Base-by-base conservation (phyloP, 1,284 basidiomycete species). In the Agroathelia rolfsii region DNA sequence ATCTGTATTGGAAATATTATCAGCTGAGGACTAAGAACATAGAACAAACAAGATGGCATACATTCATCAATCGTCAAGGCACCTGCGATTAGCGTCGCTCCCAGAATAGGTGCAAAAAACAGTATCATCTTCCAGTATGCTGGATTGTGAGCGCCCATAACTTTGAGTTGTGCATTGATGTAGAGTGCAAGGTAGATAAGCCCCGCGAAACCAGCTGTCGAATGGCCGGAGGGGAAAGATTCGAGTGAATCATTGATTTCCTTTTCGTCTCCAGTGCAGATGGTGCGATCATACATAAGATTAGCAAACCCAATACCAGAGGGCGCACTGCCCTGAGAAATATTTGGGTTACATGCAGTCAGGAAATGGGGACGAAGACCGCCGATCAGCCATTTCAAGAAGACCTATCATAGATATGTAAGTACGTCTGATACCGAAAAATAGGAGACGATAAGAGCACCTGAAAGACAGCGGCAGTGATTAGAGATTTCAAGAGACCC, bases 121-220 rank as follows among this genome's bases (percentile, higher is more conserved):
- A 72, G 41, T 37, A 74, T 55, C 64, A 72, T 70, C 49, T 74
- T 74, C 72, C 72, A 75, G 49, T 70, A 74, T 5, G 63, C 63
- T 6, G 58, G 56, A 41, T 63, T 64, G 48, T 70, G 65, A 7
- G 70, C 66, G 16, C 63, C 58, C 53, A 70, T 68, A 35, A 72
- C 63, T 48, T 73, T 74, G 38, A 75, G 58, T 42, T 72, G 69
- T 3, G 68, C 68, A 40, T 75, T 72, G 51, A 72, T 57, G 46
- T 69, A 72, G 21, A 74, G 56, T n/a, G 66, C 52, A 10, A 75
- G 58, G 48, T 61, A 72, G 19, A 68, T 51, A n/a, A 69, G 49
- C 0, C 66, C 68, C 3, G 67, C 68, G 52, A 62, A 69, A 4
- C 55, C 66, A 4, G 66, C 65, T 3, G 65, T 68, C 3, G 60